phyloP scores from a whole-genome alignment of 306 rosid species.

The Argentina anserina region DNA sequence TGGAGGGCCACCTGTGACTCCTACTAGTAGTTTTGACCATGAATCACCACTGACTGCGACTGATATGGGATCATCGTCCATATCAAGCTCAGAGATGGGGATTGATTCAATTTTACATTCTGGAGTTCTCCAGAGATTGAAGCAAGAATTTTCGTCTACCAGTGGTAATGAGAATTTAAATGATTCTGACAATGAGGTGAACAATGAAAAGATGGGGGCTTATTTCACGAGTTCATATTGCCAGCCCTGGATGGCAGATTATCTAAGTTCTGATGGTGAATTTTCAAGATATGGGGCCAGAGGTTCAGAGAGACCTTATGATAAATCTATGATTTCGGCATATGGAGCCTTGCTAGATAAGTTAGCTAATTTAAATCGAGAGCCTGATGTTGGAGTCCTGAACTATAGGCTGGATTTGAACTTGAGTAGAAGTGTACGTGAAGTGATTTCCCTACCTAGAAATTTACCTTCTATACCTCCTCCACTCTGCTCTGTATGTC shows the following conservation, averaged over 20 bases:
- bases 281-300: slow-evolving; percentile 36
- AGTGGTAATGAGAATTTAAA: slow-evolving; percentile 37
- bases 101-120: slow-evolving; percentile 56
- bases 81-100: slow-evolving; percentile 84
- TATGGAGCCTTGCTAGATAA: slow-evolving; percentile 56
- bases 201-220: slow-evolving; percentile 55
- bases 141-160: slow-evolving; percentile 37
- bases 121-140: slow-evolving; percentile 41
- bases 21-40: slow-evolving; percentile 68
- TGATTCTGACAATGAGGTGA: slow-evolving; percentile 59
- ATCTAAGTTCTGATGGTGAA: slow-evolving; percentile 42
- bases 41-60: slow-evolving; percentile 75
- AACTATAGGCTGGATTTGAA: slow-evolving; percentile 52
- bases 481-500: slow-evolving; percentile 90
- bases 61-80: slow-evolving; percentile 80
- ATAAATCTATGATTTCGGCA: slow-evolving; percentile 44
- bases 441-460: slow-evolving; percentile 57
- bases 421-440: slow-evolving; percentile 74
- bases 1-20: slow-evolving; percentile 71
- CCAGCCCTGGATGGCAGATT: slow-evolving; percentile 66
- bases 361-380: slow-evolving; percentile 49
- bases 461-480: slow-evolving; percentile 74
- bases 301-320: slow-evolving; percentile 31
- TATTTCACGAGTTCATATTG: slow-evolving; percentile 53
- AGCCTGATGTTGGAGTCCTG: slow-evolving; percentile 45